Evolutionary conservation across 805 yeast genomes (phyloP), one percentile per base, ranked within the genome.

Genomic region (Maudiozyma turicensis): DNA sequence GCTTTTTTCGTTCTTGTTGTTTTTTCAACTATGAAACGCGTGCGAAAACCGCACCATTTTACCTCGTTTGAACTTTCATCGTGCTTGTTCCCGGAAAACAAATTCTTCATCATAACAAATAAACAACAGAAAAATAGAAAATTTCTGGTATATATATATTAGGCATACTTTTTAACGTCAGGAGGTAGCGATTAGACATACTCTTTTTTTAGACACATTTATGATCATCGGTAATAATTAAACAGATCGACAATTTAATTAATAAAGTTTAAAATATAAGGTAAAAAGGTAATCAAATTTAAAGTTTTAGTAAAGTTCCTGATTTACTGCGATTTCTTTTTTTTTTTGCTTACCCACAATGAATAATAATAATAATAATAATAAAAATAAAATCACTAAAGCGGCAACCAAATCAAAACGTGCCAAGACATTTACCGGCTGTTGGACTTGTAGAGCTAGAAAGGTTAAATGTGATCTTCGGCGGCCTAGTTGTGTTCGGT

Each of bases 381-480:
- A 10, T 10, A 13, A 10, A 32, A 34, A 34, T 35, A 35, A 15
- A 13, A 15, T 35, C 5, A 35, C 15, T 5, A 35, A 35, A 13
- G 13, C 14, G 7, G 15, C 14, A n/a, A 35, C n/a, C 13, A 50
- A 44, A 32, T 51, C 52, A 7, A 49, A 66, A 52, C 67, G 81
- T 50, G 76, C 78, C 8, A 89, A 88, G 61, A 81, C 93, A 0
- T 88, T 86, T 60, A 81, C 86, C 0, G 96, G 96, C 1, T 89
- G 96, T 61, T 86, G 86, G 72, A 86, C 95, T 0, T 88, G 96
- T 59, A 73, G 96, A 42, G 70, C 82, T 13, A 66, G 96, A 43
- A 85, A 87, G 64, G 82, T 88, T 44, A 81, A 85, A 50, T 89
- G 96, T 65, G 95, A 87, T 61, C 69, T 84, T 49, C 70, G 73